Evolutionary conservation across 306 rosid genomes (phyloP), one percentile per base, ranked within the genome.

Genomic region (Cyclanthera cordifolia): DNA sequence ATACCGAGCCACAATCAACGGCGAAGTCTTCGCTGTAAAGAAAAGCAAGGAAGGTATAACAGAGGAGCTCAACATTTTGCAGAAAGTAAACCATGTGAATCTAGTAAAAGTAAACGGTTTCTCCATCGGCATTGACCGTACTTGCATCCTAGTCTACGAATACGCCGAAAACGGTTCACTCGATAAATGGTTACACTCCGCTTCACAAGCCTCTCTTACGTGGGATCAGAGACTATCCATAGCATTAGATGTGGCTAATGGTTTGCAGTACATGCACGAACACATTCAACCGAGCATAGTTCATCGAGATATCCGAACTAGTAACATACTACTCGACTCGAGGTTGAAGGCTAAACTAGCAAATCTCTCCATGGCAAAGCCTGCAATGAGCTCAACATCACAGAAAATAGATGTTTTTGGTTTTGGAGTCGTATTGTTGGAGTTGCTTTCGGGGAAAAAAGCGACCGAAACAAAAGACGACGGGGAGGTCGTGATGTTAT

Each of bases 221-320:
- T 91, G 97, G 97, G 82, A 52, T 56, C 90, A 86, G 72, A 83
- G 97, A 75, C 58, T 88, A 50, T 69, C 71, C 70, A 85, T 88
- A 67, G 96, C 97, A 43, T 72, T 88, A 66, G 96, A 87, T 75
- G 79, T 91, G 47, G 91, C 97, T 15, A 79, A 78, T 73, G 95
- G 95, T 54, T 72, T 88, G 73, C 88, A 88, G 69, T 91, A 91
- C 80, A 46, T 88, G 85, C 97, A 91, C 20, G 97, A 91, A 47
- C 97, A 87, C 80, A 84, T 82, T 20, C 78, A 74, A 46, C 96
- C 95, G 21, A 87, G 87, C 70, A 77, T 88, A 4, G 89, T 86
- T 58, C 97, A 88, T 71, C 76, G 81, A 77, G 92, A 88, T 74
- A 87, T 91, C 70, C 76, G 83, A 79, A 78, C 89, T 5, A 74